A percentile compares a stretch with the other conserved stretches of the same genome.
phyloP scores from a whole-genome alignment of 352 stramenopile genomes.

The Detonula confervacea region DNA sequence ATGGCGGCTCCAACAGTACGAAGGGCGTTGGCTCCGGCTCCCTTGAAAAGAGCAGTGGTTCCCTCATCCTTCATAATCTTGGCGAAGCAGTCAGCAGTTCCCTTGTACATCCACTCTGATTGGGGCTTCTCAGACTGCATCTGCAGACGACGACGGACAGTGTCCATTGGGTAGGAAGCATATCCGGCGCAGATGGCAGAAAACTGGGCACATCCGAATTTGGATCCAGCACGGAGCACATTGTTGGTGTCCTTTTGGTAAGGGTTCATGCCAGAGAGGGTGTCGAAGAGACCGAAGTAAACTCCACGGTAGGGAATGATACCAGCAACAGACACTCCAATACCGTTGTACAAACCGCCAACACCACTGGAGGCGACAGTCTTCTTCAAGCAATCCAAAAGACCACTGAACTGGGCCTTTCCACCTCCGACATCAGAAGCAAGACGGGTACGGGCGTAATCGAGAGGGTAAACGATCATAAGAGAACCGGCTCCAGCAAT shows the following conservation, averaged over 20 bases:
- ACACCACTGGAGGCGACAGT: slow-evolving; percentile 18
- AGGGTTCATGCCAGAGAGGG: slow-evolving; percentile 12
- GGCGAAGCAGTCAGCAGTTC: slow-evolving; percentile 28
- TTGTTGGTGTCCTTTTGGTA: neutral
- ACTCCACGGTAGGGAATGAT: slow-evolving; percentile 30
- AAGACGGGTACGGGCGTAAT: slow-evolving; percentile 28
- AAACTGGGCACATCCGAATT: slow-evolving; percentile 24
- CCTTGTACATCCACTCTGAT: slow-evolving; percentile 17
- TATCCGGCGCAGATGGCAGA: slow-evolving; percentile 27
- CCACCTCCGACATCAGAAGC: slow-evolving; percentile 27
- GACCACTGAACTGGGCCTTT: slow-evolving; percentile 4
- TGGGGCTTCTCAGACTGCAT: slow-evolving; percentile 29
- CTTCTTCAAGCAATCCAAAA: slow-evolving; percentile 14
- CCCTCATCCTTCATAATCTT: slow-evolving; percentile 25
- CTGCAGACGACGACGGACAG: slow-evolving; percentile 29
- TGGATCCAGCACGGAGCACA: slow-evolving; percentile 1
- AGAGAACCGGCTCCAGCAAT: slow-evolving; percentile 26
- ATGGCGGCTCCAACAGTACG: slow-evolving; percentile 15
- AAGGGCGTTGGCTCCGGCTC: slow-evolving; percentile 18
- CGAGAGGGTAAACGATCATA: slow-evolving; percentile 29
- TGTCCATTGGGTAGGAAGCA: slow-evolving; percentile 34
- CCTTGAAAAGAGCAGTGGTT: slow-evolving; percentile 25
- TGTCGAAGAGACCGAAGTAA: slow-evolving; percentile 37
- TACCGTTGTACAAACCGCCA: slow-evolving; percentile 38
- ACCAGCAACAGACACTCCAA: slow-evolving; percentile 25